Conservation (phyloP, 768 basidiomycete species). For the Leccinum imitatum region DNA sequence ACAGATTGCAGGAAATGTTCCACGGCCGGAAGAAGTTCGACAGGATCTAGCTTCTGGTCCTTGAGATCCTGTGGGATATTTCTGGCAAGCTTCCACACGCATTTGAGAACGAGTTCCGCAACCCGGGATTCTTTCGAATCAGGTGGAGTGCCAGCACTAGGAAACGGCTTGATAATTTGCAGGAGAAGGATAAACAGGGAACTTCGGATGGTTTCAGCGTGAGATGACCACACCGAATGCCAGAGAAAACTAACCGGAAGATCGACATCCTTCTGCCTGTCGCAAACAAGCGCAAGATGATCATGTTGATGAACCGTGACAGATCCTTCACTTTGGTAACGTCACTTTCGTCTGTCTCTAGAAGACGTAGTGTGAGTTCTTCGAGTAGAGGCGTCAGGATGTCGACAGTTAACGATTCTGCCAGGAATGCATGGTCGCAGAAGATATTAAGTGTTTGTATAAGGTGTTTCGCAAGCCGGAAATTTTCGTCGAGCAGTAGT, state of each 20-base stretch:
- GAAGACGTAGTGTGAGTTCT: slow-evolving; percentile 84
- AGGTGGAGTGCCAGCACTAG: slow-evolving; percentile 62
- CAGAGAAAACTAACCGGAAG: slow-evolving; percentile 63
- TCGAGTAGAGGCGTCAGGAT: slow-evolving; percentile 86
- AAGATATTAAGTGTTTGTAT: slow-evolving; percentile 96
- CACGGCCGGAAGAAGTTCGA: slow-evolving; percentile 87
- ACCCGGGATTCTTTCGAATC: slow-evolving; percentile 86
- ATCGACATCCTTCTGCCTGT: slow-evolving; percentile 88
- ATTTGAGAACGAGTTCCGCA: slow-evolving; percentile 91
- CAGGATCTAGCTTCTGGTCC: slow-evolving; percentile 76
- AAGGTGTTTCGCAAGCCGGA: slow-evolving; percentile 94
- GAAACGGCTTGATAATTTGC: slow-evolving; percentile 83
- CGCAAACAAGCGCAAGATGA: slow-evolving; percentile 89
- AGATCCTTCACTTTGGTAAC: slow-evolving; percentile 88
- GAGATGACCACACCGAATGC: not conserved
- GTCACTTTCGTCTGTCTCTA: slow-evolving; percentile 89
- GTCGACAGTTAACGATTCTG: slow-evolving; percentile 82
- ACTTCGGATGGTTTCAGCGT: slow-evolving; percentile 15
- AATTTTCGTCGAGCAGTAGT: slow-evolving; percentile 72
- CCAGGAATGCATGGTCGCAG: slow-evolving; percentile 86
- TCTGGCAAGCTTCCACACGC: slow-evolving; percentile 96
- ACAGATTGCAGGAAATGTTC: slow-evolving; percentile 93
- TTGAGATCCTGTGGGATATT: slow-evolving; percentile 91
- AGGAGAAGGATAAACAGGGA: slow-evolving; percentile 78
- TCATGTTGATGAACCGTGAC: slow-evolving; percentile 98